A percentile compares a stretch with the other conserved stretches of the same genome.
These are phyloP conservation scores for Capsella bursapastoris DNA, from an alignment of 345 rosid genomes.

Conservation along the genomic window DNA sequence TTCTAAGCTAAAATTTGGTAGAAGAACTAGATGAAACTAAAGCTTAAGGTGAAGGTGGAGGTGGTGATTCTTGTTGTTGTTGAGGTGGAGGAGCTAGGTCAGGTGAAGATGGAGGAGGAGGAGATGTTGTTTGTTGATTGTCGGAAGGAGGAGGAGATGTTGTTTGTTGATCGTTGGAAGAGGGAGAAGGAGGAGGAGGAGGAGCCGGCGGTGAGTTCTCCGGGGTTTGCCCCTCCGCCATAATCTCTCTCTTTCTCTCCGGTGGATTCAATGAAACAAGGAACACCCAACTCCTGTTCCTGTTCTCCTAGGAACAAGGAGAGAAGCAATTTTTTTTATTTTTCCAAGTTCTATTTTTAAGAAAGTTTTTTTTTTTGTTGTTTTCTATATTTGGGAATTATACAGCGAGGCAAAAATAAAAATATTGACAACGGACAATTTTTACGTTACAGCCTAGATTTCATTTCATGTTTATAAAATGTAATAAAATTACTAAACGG, in stretches of 20 bases:
- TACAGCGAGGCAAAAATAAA: conserved; percentile 2
- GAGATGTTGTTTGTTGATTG: conserved; percentile 39
- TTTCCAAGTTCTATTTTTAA: conserved; percentile 31
- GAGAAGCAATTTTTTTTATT: not conserved
- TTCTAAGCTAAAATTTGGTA: not conserved
- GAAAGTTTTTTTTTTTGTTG: not conserved
- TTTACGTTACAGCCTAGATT: not conserved
- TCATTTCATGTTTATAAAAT: not conserved
- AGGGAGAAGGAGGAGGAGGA: conserved; percentile 41
- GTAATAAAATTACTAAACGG: conserved; percentile 69
- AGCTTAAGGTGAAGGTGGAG: conserved; percentile 35
- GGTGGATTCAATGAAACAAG: conserved; percentile 31
- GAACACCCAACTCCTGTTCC: conserved; percentile 23
- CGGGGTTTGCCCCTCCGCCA: conserved; percentile 44
- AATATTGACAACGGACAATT: not conserved
- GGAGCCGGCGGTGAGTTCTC: conserved; percentile 46
- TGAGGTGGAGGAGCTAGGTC: conserved; percentile 36
- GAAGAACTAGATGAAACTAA: not conserved
- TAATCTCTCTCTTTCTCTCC: conserved; percentile 36
- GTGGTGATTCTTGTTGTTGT: conserved; percentile 35
- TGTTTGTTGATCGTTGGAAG: conserved; percentile 28
- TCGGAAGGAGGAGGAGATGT: conserved; percentile 45
- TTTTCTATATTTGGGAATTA: conserved; percentile 25
- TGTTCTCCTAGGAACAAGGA: conserved; percentile 29
- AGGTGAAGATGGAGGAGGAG: conserved; percentile 35